Conservation (phyloP, 164 flowering plant species). For the Taxillus chinensis region DNA sequence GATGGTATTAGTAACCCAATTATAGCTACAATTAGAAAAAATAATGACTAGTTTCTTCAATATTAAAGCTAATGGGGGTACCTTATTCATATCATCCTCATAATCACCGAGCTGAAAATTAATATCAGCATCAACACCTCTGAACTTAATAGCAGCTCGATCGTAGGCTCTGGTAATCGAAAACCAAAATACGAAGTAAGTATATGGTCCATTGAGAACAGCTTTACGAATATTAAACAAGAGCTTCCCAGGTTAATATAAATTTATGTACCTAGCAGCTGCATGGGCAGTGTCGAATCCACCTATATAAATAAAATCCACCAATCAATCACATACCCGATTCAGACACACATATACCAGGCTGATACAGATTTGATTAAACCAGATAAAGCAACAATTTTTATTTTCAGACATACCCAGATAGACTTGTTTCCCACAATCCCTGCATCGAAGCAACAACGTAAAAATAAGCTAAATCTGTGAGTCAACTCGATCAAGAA, state of each 20-base stretch:
- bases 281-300: slow-evolving; percentile 75
- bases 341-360: neutral
- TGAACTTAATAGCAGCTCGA: slow-evolving; percentile 85
- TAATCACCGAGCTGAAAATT: slow-evolving; percentile 68
- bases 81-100: slow-evolving; percentile 77
- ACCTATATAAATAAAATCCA: slow-evolving; percentile 20
- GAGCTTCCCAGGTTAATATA: neutral
- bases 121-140: slow-evolving; percentile 90
- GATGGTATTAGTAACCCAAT: neutral
- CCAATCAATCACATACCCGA: neutral
- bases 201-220: neutral
- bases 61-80: slow-evolving; percentile 1
- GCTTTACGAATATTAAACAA: neutral
- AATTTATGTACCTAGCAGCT: slow-evolving; percentile 45
- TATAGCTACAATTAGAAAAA: neutral
- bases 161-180: slow-evolving; percentile 66
- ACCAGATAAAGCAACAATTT: neutral
- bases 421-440: slow-evolving; percentile 67
- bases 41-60: neutral
- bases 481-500: neutral
- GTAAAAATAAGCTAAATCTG: neutral
- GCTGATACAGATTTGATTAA: neutral
- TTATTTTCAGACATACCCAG: slow-evolving; percentile 23
- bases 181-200: slow-evolving; percentile 1
- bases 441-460: slow-evolving; percentile 27